Base-by-base conservation (phyloP, 2,329 filamentous ascomycete species). In the Dothideomycetes sp. region DNA sequence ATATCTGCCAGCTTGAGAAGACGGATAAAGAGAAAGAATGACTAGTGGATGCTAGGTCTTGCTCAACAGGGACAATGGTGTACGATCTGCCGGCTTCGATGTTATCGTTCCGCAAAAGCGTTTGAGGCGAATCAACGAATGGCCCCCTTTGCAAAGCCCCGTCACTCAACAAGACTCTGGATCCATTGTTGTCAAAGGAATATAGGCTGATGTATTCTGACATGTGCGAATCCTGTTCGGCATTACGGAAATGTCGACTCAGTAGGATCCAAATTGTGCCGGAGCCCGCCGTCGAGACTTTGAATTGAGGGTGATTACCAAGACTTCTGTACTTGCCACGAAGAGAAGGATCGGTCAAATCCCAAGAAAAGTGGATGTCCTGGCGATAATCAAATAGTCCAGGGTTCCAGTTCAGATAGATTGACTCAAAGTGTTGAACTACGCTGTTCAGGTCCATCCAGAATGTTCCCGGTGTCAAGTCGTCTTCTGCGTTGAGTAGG, bases 371-470 rank as follows among this genome's bases (percentile, higher is more conserved):
- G 61, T 98, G 91, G 42, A 88, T 78, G 53, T 98, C 88, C 59
- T 94, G 81, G 7, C 88, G 79, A 56, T 83, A 67, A 2, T 68
- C 68, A 62, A 98, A 98, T 1, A 94, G 68, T 1, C 74, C 73
- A 0, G 91, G 88, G 49, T 94, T 95, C 91, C 91, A 98, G 62
- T 96, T 98, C 41, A 98, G 70, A 60, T 96, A 98, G 50, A 98
- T 76, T 13, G 88, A 94, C 58, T 96, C 87, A 48, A 95, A 98
- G 56, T 94, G 80, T 53, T 94, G 87, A 24, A 85, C 74, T 4
- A 95, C 78, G 49, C 87, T 84, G 51, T 94, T 84, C 19, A 91
- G 77, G 17, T 81, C 78, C 64, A 96, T 93, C 89, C 91, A 96
- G 56, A 94, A 93, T 1, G 82, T 85, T n/a, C 87, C 86, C 1